phyloP scores from a whole-genome alignment of 208 protist genomes.

The Porcisia deanei region DNA sequence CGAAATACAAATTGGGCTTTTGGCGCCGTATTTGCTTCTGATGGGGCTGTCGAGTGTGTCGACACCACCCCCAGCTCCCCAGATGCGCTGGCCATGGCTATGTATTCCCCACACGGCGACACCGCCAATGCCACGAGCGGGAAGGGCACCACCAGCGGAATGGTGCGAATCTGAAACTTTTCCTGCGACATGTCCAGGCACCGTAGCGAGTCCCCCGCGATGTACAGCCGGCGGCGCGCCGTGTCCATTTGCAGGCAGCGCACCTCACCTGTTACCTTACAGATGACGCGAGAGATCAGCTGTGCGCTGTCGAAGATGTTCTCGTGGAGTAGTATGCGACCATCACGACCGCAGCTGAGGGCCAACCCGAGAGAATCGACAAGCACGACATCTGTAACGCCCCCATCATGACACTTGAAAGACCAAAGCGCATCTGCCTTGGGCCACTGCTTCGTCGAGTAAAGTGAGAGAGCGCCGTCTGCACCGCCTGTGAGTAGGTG shows the following conservation, averaged over 20 bases:
- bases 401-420: slow-evolving; percentile 62
- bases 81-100: slow-evolving; percentile 72
- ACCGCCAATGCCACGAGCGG: slow-evolving; percentile 64
- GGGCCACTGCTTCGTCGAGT: slow-evolving; percentile 46
- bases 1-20: slow-evolving; percentile 33
- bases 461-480: slow-evolving; percentile 80
- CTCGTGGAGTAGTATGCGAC: slow-evolving; percentile 78
- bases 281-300: slow-evolving; percentile 64
- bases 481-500: slow-evolving; percentile 69
- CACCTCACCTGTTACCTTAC: slow-evolving; percentile 80
- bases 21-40: neutral
- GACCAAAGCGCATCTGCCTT: slow-evolving; percentile 56
- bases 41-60: neutral
- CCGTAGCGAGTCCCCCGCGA: slow-evolving; percentile 84
- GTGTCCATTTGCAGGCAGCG: slow-evolving; percentile 71
- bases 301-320: slow-evolving; percentile 32
- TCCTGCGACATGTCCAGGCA: slow-evolving; percentile 55
- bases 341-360: slow-evolving; percentile 75
- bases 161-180: slow-evolving; percentile 51
- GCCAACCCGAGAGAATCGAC: slow-evolving; percentile 45
- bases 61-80: slow-evolving; percentile 52
- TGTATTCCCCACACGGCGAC: slow-evolving; percentile 58
- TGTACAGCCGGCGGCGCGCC: slow-evolving; percentile 62
- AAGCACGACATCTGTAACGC: slow-evolving; percentile 69
- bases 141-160: slow-evolving; percentile 64